phyloP scores from a whole-genome alignment of 2,329 filamentous ascomycete species.

The Neonectria neomacrospora region DNA sequence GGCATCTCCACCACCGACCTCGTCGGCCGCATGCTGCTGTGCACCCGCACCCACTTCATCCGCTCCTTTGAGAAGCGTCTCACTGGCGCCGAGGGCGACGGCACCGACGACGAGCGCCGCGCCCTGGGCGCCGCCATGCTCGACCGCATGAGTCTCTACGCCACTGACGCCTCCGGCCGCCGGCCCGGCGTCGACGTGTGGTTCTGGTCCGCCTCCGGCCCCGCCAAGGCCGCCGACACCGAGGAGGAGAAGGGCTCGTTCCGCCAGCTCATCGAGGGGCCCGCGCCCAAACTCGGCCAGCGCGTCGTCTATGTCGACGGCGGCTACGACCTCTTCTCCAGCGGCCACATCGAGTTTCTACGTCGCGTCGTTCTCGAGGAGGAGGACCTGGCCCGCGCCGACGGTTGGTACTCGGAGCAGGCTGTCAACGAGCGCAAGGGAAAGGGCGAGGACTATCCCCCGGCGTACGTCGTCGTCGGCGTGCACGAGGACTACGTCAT shows the following conservation, averaged over 20 bases:
- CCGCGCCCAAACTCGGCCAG: conserved; percentile 79
- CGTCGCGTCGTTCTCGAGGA: conserved; percentile 80
- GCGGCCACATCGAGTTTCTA: conserved; percentile 96
- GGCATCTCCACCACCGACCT: conserved; percentile 97
- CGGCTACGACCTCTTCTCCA: conserved; percentile 96
- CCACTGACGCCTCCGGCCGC: conserved; percentile 84
- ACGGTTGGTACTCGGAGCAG: conserved; percentile 80
- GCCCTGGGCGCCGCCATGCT: conserved; percentile 74
- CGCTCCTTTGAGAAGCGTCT: conserved; percentile 78
- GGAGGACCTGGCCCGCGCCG: conserved; percentile 71
- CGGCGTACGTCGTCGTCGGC: conserved; percentile 89
- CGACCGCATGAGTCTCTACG: conserved; percentile 84
- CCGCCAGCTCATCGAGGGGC: conserved; percentile 74
- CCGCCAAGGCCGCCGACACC: conserved; percentile 56
- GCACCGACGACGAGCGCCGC: conserved; percentile 73
- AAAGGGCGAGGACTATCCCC: conserved; percentile 79
- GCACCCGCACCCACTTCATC: conserved; percentile 95
- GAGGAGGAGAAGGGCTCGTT: conserved; percentile 73
- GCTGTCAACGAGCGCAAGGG: conserved; percentile 71
- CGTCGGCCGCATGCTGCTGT: conserved; percentile 97
- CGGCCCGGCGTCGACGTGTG: conserved; percentile 85
- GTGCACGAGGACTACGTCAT: conserved; percentile 96
- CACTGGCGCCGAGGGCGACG: conserved; percentile 76
- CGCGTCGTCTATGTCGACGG: conserved; percentile 94
- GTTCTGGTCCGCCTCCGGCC: conserved; percentile 76